Evolutionary conservation across 2,329 filamentous ascomycete genomes (phyloP), one percentile per base, ranked within the genome.

Genomic region (Lasiodiplodia theobromae): DNA sequence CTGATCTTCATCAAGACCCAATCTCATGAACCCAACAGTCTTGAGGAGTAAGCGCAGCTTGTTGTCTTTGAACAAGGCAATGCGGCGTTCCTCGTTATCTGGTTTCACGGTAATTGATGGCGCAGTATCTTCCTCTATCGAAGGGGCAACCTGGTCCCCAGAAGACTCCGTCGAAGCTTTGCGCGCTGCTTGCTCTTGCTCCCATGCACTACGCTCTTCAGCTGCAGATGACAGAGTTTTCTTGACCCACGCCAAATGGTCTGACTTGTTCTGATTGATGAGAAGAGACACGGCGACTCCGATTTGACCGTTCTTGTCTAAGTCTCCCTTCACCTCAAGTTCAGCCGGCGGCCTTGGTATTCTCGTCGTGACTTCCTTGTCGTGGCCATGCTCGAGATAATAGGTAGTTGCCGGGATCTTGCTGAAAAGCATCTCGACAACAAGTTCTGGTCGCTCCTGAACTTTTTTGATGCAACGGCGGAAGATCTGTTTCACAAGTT

Each of bases 371-470:
- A 90, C 88, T 72, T 95, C 93, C 75, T 90, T 92, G 74, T 97
- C 94, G 73, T 93, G 91, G 0, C 96, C 96, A 75, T 94, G 94
- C 76, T 98, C 94, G 5, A 99, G 86, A 77, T 93, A 98, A 79
- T 92, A 93, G 0, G 93, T 87, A 0, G 93, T 97, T 56, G 88
- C 87, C 64, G 89, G 90, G 68, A 94, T 91, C 79, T 99, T 99
- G 78, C 92, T 97, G 80, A 99, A 99, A 16, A 99, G 85, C 86
- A 99, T 88, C 80, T 99, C 96, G 0, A 96, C 91, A 62, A 97
- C 86, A 51, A 97, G 84, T 71, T 95, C 92, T 0, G 94, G 94
- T 53, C 94, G 88, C 72, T 97, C 89, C 70, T 96, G 88, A 1
- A 98, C 86, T 80, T 96, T 97, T 75, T 92, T 94, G 67, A 93